A percentile compares a stretch with the other conserved stretches of the same genome.
Conservation (phyloP, 2,329 filamentous ascomycete genomes). For the Diaporthe helianthi region DNA sequence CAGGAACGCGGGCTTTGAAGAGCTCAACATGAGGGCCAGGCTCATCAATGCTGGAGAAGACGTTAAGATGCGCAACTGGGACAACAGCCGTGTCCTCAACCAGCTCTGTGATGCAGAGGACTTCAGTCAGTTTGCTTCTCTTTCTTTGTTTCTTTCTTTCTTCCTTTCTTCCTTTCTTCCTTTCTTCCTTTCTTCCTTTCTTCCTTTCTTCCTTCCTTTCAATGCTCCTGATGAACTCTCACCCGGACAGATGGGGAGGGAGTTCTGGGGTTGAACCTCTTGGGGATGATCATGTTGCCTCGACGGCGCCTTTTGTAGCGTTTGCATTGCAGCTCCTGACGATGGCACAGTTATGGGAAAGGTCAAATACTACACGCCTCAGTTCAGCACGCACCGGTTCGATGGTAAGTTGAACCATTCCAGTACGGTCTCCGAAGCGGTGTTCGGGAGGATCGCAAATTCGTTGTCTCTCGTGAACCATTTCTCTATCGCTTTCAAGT, state of each 20-base stretch:
- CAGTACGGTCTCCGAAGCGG: neutral
- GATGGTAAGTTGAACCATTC: neutral
- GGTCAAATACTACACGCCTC: neutral
- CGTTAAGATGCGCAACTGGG: constrained; percentile 16
- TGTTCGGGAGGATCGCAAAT: neutral
- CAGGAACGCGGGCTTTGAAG: neutral
- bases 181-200: no score
- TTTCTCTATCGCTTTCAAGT: neutral
- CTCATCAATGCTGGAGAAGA: neutral
- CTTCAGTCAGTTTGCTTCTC: constrained; percentile 6
- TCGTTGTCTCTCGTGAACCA: neutral
- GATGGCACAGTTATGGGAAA: neutral
- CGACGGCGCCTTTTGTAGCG: neutral
- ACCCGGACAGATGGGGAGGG: no score
- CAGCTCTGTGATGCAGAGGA: constrained; percentile 9
- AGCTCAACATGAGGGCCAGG: neutral
- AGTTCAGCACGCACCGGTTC: neutral
- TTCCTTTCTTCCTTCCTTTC: no score
- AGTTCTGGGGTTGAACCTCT: neutral
- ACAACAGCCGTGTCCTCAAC: constrained; percentile 3
- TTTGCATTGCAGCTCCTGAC: neutral
- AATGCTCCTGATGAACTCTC: neutral
- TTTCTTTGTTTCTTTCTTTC: no score
- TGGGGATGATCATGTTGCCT: neutral
- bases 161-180: no score